Conservation (phyloP, 805 yeast genomes). For the Spathaspora girioi region DNA sequence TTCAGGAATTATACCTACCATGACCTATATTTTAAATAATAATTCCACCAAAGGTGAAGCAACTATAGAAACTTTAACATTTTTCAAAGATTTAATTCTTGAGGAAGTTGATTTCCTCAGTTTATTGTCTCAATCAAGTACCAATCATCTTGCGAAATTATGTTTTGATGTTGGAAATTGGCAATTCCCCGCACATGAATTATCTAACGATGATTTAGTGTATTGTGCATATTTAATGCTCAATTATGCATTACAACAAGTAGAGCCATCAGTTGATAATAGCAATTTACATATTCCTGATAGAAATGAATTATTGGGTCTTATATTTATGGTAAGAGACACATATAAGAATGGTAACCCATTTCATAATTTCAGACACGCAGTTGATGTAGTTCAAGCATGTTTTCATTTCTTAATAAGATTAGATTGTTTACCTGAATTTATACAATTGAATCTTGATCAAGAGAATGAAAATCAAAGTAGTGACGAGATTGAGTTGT, state of each 20-base stretch:
- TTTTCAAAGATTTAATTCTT: slow-evolving; percentile 22
- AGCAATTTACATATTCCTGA: slow-evolving; percentile 11
- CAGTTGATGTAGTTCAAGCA: slow-evolving; percentile 92
- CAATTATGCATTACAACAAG: slow-evolving; percentile 35
- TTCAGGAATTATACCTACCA: slow-evolving; percentile 28
- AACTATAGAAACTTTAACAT: slow-evolving; percentile 18
- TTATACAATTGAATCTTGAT: slow-evolving; percentile 31
- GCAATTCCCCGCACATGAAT: slow-evolving; percentile 69
- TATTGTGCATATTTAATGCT: slow-evolving; percentile 58
- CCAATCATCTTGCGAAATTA: slow-evolving; percentile 21
- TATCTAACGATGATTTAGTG: slow-evolving; percentile 61
- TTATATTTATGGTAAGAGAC: slow-evolving; percentile 67
- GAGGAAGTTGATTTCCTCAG: slow-evolving; percentile 27
- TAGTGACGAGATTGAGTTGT: slow-evolving; percentile 5
- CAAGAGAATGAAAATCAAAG: slow-evolving; percentile 22
- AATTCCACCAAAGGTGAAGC: slow-evolving; percentile 21
- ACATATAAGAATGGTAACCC: slow-evolving; percentile 82
- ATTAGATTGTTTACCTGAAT: slow-evolving; percentile 35
- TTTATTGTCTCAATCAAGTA: slow-evolving; percentile 22
- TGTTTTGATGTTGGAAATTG: slow-evolving; percentile 51
- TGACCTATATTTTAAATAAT: slow-evolving; percentile 27
- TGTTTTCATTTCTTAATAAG: slow-evolving; percentile 61
- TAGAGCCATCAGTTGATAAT: slow-evolving; percentile 7
- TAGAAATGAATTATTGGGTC: slow-evolving; percentile 47
- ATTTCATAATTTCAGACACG: slow-evolving; percentile 94